Evolutionary conservation across 1,284 basidiomycete genomes (phyloP), one percentile per base, ranked within the genome.

Genomic region (Naganishia sp.): DNA sequence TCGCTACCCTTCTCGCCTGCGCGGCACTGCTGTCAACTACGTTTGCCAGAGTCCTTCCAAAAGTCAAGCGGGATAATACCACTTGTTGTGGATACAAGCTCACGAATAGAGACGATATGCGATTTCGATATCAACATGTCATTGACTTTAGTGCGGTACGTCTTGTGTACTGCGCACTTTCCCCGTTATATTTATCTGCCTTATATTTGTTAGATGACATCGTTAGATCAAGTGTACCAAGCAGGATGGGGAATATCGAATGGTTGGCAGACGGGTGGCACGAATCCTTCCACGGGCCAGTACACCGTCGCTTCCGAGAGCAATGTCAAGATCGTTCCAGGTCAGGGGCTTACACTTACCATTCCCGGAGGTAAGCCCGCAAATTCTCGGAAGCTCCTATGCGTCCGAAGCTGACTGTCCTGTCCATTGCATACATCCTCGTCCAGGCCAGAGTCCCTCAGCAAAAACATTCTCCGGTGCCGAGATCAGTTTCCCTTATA

Each of bases 141-240:
- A 55, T 55, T 28, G 53, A 55, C 53, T 55, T 55, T 39, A 55
- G 53, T 28, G 18, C 53, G 33, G 53, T 55, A 42, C 11, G 53
- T 42, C 16, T 23, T 42, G 36, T 39, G 4, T 13, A 13, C 36
- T 9, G 36, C 10, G 36, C 13, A 9, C 13, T 39, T 2, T 39
- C 36, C 36, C 2, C 36, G 4, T 39, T 13, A 6, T 7, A 9
- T 39, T 39, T 39, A 13, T 2, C 36, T 39, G 36, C 7, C 36
- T 10, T 39, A 9, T 49, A 5, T n/a, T 13, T 23, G 6, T n/a
- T 7, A 39, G 18, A 49, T 49, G 48, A 49, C n/a, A n/a, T 21
- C 48, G 48, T 23, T 55, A 13, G 36, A 42, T 13, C 21, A 55
- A n/a, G 33, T 55, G 10, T 25, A 39, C 42, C 9, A 3, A 5